Conservation (phyloP, 768 basidiomycete species). For the Kondoa subrosea region DNA sequence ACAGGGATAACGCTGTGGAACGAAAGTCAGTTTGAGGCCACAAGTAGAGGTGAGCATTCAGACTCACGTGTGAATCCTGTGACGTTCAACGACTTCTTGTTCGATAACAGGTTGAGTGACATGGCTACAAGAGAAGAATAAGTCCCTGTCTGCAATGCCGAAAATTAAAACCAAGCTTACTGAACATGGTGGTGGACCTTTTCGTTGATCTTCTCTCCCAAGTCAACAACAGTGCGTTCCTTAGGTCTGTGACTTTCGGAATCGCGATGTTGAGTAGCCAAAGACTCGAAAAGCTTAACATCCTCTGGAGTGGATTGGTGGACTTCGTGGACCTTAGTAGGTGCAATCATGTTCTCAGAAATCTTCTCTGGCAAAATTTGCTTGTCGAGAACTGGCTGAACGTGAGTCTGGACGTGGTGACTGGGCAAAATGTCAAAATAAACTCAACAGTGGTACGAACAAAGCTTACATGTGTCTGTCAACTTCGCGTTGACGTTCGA, state of each 20-base stretch:
- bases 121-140: not conserved
- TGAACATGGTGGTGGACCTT: constrained; percentile 4
- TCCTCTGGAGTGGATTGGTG: not conserved
- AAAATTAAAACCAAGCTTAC: not conserved
- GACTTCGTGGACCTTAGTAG: not conserved
- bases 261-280: not conserved
- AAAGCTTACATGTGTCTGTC: not conserved
- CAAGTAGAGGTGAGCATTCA: not conserved
- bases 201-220: constrained; percentile 3
- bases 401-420: constrained; percentile 8
- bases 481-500: not conserved
- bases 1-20: constrained; percentile 1
- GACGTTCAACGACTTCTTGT: not conserved
- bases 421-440: not conserved
- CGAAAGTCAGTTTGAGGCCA: not conserved
- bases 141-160: not conserved
- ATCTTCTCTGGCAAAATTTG: not conserved
- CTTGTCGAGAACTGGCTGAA: constrained; percentile 6
- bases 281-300: not conserved
- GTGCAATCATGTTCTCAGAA: not conserved
- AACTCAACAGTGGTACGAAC: not conserved
- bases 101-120: constrained; percentile 9
- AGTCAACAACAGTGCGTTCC: constrained; percentile 3
- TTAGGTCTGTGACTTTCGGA: not conserved
- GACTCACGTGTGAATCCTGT: not conserved